phyloP scores from a whole-genome alignment of 306 rosid genomes.

The Prunus mongolica region DNA sequence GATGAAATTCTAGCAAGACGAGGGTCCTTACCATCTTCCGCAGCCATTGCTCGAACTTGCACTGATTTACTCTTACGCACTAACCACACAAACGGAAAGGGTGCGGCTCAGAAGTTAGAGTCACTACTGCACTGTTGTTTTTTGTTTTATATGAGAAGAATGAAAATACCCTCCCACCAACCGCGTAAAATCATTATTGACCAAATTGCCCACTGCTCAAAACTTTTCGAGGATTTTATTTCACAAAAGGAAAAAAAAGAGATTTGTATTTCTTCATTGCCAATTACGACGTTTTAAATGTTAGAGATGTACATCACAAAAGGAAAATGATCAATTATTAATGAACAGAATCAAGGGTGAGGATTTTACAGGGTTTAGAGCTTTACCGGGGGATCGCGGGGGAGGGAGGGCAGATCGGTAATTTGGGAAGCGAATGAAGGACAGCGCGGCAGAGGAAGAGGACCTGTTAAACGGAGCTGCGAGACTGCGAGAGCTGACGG shows the following conservation, averaged over 20 bases:
- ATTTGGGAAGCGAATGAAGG: slow-evolving; percentile 11
- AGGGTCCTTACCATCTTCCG: slow-evolving; percentile 42
- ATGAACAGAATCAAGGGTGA: background rate
- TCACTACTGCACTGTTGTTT: background rate
- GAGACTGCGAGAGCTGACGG: background rate
- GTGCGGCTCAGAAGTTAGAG: background rate
- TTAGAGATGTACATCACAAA: background rate
- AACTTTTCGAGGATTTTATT: background rate
- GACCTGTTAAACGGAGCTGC: slow-evolving; percentile 10
- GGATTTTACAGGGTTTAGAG: background rate
- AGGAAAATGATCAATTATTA: background rate
- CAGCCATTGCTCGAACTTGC: slow-evolving; percentile 56
- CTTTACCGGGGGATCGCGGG: slow-evolving; percentile 34
- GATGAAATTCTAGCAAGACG: slow-evolving; percentile 69
- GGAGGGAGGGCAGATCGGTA: slow-evolving; percentile 13
- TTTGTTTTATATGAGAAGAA: background rate
- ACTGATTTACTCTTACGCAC: slow-evolving; percentile 27
- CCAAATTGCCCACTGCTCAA: slow-evolving; percentile 26
- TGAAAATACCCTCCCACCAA: background rate
- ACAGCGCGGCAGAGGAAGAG: background rate
- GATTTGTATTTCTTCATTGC: background rate
- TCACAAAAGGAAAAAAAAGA: no score
- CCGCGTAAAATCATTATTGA: background rate
- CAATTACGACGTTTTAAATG: background rate
- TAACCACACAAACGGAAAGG: background rate